Evolutionary conservation across 2,329 filamentous ascomycete genomes (phyloP), one percentile per base, ranked within the genome.

Genomic region (Dothistroma pini): DNA sequence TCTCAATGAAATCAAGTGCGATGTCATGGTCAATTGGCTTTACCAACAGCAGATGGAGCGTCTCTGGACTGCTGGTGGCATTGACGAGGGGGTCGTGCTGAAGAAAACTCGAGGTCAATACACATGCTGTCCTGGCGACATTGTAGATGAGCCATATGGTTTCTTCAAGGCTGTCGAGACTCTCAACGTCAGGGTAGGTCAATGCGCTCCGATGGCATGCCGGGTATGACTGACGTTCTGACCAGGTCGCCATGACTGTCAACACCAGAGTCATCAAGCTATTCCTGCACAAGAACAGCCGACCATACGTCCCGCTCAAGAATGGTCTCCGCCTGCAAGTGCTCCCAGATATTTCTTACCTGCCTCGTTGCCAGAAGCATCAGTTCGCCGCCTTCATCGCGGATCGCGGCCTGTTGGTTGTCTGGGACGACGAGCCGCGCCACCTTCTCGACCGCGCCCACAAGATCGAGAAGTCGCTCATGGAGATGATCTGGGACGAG

Each of bases 321-420:
- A 78, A 82, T 57, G 84, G 83, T 3, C 78, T 87, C 19, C 82
- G 83, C 29, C 74, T 89, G 7, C 87, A 89, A 69, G 83, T 89
- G 4, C 75, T 89, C 22, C 81, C 81, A 1, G 81, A 80, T 54
- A 81, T 88, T 59, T 75, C 77, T 2, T 80, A 83, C 54, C 76
- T 89, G 4, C 82, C 84, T 0, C 74, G 78, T 25, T 87, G 84
- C 66, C 81, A 86, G 69, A 86, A 86, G 70, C 84, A 87, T 73
- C 85, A 87, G 63, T 87, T 86, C 68, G 85, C 83, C n/a, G 85
- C 85, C 9, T 87, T 87, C 70, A 82, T 87, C 56, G 78, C 81
- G 61, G 83, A 86, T 64, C 76, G 79, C n/a, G 77, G 78, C 49
- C 77, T 86, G 44, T 72, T 87, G n/a, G 77, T 86, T 5, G 83